Base-by-base conservation (phyloP, 257 asterid species). In the Solanum sitiens region DNA sequence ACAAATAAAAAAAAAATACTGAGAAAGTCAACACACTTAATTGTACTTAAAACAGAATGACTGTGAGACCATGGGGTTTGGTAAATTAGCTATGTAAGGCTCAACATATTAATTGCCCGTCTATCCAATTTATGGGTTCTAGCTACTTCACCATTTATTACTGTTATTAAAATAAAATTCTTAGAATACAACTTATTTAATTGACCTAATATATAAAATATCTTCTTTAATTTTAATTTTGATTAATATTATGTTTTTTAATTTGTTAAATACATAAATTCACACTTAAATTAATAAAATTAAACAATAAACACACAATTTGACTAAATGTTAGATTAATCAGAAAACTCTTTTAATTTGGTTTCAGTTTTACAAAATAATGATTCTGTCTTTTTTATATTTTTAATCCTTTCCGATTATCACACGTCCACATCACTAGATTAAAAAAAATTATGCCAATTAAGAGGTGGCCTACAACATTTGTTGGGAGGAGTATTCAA, bases 401-500 rank as follows among this genome's bases (percentile, higher is more conserved):
- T 23, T 74, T 11, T 74, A 33, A 72, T 72, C 13, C 83, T 20
- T 74, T 14, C 32, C 20, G 18, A 37, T 74, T 74, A 74, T 20
- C 67, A 47, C 68, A 47, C 8, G 68, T 80, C 85, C 9, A 80
- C 67, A 27, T 47, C 85, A 80, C 3, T 16, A 47, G 6, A 9
- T 44, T 45, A 4, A 45, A 30, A 27, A 2, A 15, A 1, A 39
- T 20, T 23, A 75, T 12, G 65, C 25, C 65, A 79, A 79, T 45
- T 14, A 44, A 44, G n/a, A 45, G 39, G 14, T 77, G 40, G 42
- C 67, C 67, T 45, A 47, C 85, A 40, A 11, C 59, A 4, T 45
- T 79, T 45, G 67, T 79, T 79, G 67, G 67, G 67, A 80, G 67
- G 25, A 79, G 67, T 45, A 79, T 15, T 79, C 25, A 79, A 79